These are phyloP conservation scores for Penstemon newberryi DNA, from an alignment of 257 asterid genomes.

Conservation along the genomic window DNA sequence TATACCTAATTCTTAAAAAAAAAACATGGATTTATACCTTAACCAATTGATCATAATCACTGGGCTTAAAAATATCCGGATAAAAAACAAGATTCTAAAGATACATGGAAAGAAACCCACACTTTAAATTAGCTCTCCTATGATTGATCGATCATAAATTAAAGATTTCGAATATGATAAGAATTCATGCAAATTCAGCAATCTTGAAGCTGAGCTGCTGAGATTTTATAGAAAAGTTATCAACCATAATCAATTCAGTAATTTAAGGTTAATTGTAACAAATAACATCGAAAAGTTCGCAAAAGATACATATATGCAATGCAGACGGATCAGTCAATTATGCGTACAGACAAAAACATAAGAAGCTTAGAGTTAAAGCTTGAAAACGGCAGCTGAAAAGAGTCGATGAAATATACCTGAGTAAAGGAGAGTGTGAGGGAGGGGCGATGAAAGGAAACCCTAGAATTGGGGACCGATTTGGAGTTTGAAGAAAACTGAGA, in stretches of 20 bases:
- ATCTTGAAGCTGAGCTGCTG: conserved; percentile 20
- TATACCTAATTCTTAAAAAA: too few species aligned
- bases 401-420: conserved; percentile 40
- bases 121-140: conserved; percentile 12
- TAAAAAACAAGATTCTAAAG: conserved; percentile 1
- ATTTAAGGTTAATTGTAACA: too few species aligned
- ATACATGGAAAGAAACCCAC: conserved; percentile 7
- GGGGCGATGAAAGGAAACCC: conserved; percentile 54
- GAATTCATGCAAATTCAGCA: background rate
- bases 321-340: conserved; percentile 17
- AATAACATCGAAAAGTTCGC: too few species aligned
- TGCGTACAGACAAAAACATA: conserved; percentile 11
- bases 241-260: too few species aligned
- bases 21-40: too few species aligned
- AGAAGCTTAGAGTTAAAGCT: conserved; percentile 3
- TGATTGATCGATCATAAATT: conserved; percentile 12
- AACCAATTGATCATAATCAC: too few species aligned
- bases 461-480: conserved; percentile 54
- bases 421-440: conserved; percentile 31
- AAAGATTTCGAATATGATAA: conserved; percentile 2
- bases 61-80: background rate
- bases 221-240: background rate
- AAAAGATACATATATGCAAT: background rate
- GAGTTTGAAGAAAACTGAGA: conserved; percentile 39
- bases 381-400: conserved; percentile 11